A percentile compares a stretch with the other conserved stretches of the same genome.
phyloP scores from a whole-genome alignment of 768 basidiomycete genomes.

The Termitomyces sp. region DNA sequence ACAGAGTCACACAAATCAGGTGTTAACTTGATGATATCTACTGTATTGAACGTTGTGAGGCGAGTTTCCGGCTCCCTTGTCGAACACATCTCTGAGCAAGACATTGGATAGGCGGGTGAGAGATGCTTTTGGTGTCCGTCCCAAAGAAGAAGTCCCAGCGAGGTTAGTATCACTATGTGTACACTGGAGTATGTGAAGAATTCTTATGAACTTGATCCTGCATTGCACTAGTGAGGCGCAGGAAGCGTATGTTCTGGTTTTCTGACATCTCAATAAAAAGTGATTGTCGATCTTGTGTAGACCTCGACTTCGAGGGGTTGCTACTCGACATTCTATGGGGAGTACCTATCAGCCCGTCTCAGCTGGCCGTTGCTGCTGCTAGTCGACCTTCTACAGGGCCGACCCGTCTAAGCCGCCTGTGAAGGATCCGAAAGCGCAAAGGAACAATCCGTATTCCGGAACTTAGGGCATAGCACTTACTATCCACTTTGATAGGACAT shows the following conservation, averaged over 20 bases:
- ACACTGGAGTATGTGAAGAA: background rate
- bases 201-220: background rate
- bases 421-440: background rate
- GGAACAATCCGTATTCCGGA: background rate
- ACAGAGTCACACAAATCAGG: background rate
- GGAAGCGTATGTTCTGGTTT: background rate
- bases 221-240: background rate
- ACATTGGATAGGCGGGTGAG: background rate
- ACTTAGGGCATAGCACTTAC: background rate
- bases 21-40: background rate
- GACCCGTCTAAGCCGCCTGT: too few relatives aligned
- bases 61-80: background rate
- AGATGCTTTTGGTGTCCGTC: background rate
- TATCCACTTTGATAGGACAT: too few relatives aligned
- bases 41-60: background rate
- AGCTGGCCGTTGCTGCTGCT: too few relatives aligned
- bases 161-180: background rate
- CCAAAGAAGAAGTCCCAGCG: background rate
- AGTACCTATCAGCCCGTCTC: background rate
- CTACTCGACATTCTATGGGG: background rate
- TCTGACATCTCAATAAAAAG: background rate
- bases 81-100: background rate
- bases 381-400: too few relatives aligned
- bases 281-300: background rate
- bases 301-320: background rate